Base-by-base conservation (phyloP, 23 red algal genomes). In the Cyanidiococcus yangmingshanensis region DNA sequence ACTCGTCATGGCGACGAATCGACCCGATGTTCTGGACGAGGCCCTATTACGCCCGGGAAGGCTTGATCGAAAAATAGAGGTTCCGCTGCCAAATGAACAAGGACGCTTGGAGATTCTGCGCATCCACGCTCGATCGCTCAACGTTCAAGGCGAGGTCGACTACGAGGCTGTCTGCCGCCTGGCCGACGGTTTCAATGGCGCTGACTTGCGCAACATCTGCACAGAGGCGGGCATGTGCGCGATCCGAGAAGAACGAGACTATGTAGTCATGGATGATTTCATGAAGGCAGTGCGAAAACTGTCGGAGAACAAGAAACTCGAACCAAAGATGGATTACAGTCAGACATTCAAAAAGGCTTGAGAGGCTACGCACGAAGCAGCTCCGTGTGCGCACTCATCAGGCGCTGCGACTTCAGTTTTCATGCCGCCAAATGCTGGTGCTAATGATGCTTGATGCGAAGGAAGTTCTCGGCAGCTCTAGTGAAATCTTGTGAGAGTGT, bases 211-310 rank as follows among this genome's bases (percentile, higher is more conserved):
- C 58, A 98, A 98, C 58, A 78, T 98, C 34, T 98, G 94, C 80
- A 98, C 94, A 0, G 94, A 98, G 80, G 94, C 87, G 38, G 94
- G 94, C 24, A 77, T 98, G 1, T 98, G 80, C 86, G 94, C 94
- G 21, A 91, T 98, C 79, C 94, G 94, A 12, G 88, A 86, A 40
- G 94, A 98, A 74, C 68, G 94, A 17, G 88, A 91, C 67, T 91
- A 91, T 59, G 94, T 91, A 17, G 87, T 91, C 1, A 85, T 89
- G 25, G 94, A 98, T 58, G 94, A 98, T 85, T 98, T 98, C 76
- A 98, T 98, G 94, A 98, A 98, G 74, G 94, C 84, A 24, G 94
- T 98, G 3, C 84, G 94, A n/a, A 98, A 98, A 75, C 83, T 98
- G 68, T 84, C 88, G 0, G 94, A 98, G 63, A 89, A 91, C 67